These are phyloP conservation scores for Galerina sulciceps DNA, from an alignment of 768 basidiomycete genomes.

Conservation along the genomic window DNA sequence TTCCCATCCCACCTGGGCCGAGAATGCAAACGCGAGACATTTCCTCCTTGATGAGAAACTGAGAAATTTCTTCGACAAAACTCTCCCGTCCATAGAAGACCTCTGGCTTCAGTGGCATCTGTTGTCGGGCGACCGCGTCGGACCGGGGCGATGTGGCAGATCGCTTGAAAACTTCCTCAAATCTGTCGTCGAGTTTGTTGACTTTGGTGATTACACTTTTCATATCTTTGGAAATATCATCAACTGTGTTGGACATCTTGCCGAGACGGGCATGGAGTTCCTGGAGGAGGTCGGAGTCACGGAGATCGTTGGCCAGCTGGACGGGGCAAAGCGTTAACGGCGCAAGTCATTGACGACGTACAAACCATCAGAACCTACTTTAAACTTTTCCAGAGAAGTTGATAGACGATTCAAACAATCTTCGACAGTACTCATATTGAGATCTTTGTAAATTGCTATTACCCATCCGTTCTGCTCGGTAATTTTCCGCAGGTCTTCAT, in stretches of 20 bases:
- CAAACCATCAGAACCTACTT: not conserved
- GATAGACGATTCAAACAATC: constrained; percentile 6
- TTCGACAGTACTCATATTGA: not conserved
- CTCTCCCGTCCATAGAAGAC: no score
- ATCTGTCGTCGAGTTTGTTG: no score
- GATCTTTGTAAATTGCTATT: not conserved
- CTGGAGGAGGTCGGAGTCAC: not conserved
- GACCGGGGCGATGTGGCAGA: no score
- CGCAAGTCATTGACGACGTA: not conserved
- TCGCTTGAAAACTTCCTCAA: no score
- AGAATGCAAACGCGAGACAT: no score
- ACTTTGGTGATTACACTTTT: no score
- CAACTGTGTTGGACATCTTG: not conserved
- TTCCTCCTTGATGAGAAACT: no score
- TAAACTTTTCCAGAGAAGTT: constrained; percentile 2
- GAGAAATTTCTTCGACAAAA: no score
- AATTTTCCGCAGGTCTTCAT: not conserved
- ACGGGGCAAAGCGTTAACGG: not conserved
- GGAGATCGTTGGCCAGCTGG: not conserved
- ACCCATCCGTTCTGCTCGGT: not conserved
- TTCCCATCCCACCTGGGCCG: no score
- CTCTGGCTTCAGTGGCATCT: no score
- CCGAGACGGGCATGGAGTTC: not conserved
- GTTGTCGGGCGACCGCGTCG: no score
- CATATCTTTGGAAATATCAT: no score